A percentile compares a stretch with the other conserved stretches of the same genome.
These are phyloP conservation scores for Phytophthora sp. DNA, from an alignment of 352 stramenopile genomes.

Conservation along the genomic window DNA sequence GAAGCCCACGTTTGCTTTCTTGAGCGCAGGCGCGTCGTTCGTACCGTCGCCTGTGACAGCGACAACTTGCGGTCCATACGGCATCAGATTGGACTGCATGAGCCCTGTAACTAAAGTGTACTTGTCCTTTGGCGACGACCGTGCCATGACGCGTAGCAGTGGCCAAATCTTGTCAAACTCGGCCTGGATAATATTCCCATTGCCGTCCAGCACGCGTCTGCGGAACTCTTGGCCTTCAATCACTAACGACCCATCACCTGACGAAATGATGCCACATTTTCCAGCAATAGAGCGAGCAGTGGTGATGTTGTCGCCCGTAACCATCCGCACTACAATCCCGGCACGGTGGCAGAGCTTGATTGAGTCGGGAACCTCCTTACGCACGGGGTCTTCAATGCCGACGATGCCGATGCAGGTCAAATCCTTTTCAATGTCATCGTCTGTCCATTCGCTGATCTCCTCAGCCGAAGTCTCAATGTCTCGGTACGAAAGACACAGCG, in stretches of 20 bases:
- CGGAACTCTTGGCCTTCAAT: constrained; percentile 79
- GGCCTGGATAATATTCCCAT: constrained; percentile 76
- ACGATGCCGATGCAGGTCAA: constrained; percentile 91
- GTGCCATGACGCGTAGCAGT: constrained; percentile 89
- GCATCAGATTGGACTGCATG: constrained; percentile 80
- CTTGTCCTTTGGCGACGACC: constrained; percentile 97
- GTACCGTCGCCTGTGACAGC: constrained; percentile 97
- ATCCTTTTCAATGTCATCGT: constrained; percentile 87
- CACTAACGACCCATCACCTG: constrained; percentile 60
- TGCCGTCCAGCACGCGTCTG: constrained; percentile 62
- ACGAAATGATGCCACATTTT: constrained; percentile 76
- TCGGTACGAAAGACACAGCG: constrained; percentile 85
- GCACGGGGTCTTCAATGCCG: constrained; percentile 94
- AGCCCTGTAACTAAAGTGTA: constrained; percentile 96
- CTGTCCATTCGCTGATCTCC: constrained; percentile 69
- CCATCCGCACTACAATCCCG: constrained; percentile 98
- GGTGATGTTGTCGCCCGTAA: constrained; percentile 98
- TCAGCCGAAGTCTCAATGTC: constrained; percentile 73
- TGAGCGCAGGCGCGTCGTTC: constrained; percentile 97
- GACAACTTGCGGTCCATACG: constrained; percentile 88
- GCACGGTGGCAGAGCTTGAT: constrained; percentile 94
- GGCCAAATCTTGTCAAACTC: constrained; percentile 95
- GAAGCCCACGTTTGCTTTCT: constrained; percentile 97
- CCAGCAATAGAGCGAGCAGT: constrained; percentile 86
- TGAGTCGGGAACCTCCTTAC: constrained; percentile 92